A percentile compares a stretch with the other conserved stretches of the same genome.
Conservation (phyloP, 2,329 filamentous ascomycete species). For the Dothistroma septosporum region DNA sequence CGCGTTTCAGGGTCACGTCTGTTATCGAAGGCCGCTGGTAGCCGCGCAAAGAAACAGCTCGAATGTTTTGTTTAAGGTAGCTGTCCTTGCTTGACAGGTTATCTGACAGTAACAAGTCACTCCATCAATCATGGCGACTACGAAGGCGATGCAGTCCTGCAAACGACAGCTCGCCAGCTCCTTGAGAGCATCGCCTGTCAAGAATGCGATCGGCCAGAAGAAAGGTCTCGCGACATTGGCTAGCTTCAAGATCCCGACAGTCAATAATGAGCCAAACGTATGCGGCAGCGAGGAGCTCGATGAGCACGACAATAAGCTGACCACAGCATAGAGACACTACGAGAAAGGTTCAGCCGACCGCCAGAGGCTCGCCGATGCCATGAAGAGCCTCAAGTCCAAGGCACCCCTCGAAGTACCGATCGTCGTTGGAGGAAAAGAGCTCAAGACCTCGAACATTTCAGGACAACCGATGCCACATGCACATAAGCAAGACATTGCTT, state of each 20-base stretch:
- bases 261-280: constrained; percentile 95
- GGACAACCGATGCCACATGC: constrained; percentile 79
- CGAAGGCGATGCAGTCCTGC: constrained; percentile 3
- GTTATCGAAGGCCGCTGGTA: constrained; percentile 4
- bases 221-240: constrained; percentile 58
- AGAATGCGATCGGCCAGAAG: constrained; percentile 16
- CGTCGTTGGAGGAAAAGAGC: constrained; percentile 68
- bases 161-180: constrained; percentile 11
- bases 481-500: constrained; percentile 71
- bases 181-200: constrained; percentile 11
- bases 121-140: neutral
- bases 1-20: neutral
- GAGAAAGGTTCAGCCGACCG: constrained; percentile 76
- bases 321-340: constrained; percentile 71
- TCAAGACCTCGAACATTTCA: constrained; percentile 58
- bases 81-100: constrained; percentile 1
- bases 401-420: constrained; percentile 75
- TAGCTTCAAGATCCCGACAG: constrained; percentile 78
- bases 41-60: constrained; percentile 4
- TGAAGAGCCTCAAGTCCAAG: constrained; percentile 65
- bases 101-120: neutral
- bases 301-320: constrained; percentile 1
- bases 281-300: constrained; percentile 33
- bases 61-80: neutral
- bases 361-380: constrained; percentile 67